phyloP scores from a whole-genome alignment of 2,329 filamentous ascomycete genomes.

The Colletotrichum karsti region DNA sequence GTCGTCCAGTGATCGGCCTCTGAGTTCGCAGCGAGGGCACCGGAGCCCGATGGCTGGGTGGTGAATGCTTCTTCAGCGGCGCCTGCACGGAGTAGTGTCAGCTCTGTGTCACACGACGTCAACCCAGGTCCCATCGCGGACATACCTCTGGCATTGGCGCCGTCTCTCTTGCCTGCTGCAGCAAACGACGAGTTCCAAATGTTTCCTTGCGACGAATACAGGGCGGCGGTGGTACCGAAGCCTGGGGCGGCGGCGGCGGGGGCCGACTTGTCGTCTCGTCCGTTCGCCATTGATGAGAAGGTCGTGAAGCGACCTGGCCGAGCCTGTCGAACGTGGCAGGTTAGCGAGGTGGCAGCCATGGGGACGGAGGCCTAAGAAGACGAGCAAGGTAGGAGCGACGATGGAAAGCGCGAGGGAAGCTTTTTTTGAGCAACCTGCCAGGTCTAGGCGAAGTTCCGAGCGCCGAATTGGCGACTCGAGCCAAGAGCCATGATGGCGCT shows the following conservation, averaged over 20 bases:
- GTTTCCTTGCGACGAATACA: slow-evolving; percentile 41
- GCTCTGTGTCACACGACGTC: background rate
- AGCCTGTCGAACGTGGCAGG: slow-evolving; percentile 37
- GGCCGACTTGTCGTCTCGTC: slow-evolving; percentile 38
- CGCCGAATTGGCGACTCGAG: slow-evolving; percentile 22
- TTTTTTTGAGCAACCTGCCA: slow-evolving; percentile 22
- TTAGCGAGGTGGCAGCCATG: slow-evolving; percentile 26
- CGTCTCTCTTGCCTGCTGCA: slow-evolving; percentile 50
- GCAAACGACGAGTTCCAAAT: slow-evolving; percentile 50
- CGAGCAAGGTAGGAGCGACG: slow-evolving; percentile 11
- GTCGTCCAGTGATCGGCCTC: slow-evolving; percentile 73
- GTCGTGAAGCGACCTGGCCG: slow-evolving; percentile 48
- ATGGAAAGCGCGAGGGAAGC: slow-evolving; percentile 14
- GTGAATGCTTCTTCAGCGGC: slow-evolving; percentile 20
- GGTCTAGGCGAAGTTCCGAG: slow-evolving; percentile 29
- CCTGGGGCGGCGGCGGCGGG: slow-evolving; percentile 45
- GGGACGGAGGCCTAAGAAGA: background rate
- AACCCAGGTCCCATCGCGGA: background rate
- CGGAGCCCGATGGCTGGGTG: slow-evolving; percentile 69
- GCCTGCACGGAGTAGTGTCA: slow-evolving; percentile 32
- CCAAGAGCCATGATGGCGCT: slow-evolving; percentile 33
- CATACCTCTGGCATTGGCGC: slow-evolving; percentile 57
- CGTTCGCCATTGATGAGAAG: slow-evolving; percentile 42
- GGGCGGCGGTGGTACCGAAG: slow-evolving; percentile 42
- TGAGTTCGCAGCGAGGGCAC: slow-evolving; percentile 73